These are phyloP conservation scores for Psidium guajava DNA, from an alignment of 345 rosid genomes.

Conservation along the genomic window DNA sequence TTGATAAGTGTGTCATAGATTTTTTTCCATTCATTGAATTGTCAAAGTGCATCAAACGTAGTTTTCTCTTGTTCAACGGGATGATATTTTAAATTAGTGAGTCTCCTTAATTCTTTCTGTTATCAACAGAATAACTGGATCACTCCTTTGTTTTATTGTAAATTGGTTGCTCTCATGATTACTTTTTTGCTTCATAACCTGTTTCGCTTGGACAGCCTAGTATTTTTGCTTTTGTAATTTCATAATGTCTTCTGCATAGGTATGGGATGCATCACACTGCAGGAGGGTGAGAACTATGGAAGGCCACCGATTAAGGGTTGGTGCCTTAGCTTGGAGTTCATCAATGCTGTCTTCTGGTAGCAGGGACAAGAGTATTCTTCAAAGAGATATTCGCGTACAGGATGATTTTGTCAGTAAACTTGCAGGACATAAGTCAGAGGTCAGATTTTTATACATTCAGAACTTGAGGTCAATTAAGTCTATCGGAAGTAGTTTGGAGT, in stretches of 20 bases:
- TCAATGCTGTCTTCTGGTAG: conserved; percentile 87
- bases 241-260: conserved; percentile 18
- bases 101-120: neutral
- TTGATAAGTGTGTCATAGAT: neutral
- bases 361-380: conserved; percentile 90
- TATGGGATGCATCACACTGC: conserved; percentile 91
- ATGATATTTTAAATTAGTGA: neutral
- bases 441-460: conserved; percentile 6
- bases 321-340: conserved; percentile 94
- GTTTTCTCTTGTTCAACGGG: neutral
- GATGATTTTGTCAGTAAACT: conserved; percentile 86
- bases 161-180: neutral
- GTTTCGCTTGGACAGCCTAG: neutral
- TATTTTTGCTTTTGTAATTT: neutral
- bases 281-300: conserved; percentile 83
- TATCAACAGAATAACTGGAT: neutral
- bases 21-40: neutral
- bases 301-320: conserved; percentile 89
- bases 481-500: neutral
- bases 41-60: neutral
- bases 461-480: neutral
- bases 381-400: conserved; percentile 66
- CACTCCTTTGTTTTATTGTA: neutral
- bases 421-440: conserved; percentile 97
- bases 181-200: neutral